Evolutionary conservation across 208 protist species (phyloP), one percentile per base, ranked within the genome.

Genomic region (Crithidia bombi): DNA sequence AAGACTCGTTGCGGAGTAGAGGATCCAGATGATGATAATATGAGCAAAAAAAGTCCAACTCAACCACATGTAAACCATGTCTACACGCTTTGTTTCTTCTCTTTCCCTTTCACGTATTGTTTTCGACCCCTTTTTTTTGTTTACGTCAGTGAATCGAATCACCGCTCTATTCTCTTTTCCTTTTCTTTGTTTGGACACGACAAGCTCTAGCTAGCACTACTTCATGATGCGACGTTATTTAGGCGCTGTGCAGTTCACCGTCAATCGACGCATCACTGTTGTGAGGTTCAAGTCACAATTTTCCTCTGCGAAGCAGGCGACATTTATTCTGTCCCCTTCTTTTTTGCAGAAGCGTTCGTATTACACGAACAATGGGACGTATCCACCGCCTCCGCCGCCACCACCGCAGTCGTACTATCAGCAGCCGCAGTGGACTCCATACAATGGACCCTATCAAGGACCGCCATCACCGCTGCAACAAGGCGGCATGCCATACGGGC

Each of bases 331-430:
- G 32, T 65, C 69, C 15, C 74, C 79, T 14, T 62, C 70, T 43
- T 69, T 79, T 6, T 38, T 66, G 21, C 73, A 74, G 23, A 63
- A 50, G 39, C 70, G 79, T 5, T 66, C 64, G 3, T 88, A 88
- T 56, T 83, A 76, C 47, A 47, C 61, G 17, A 38, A 57, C 28
- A 74, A 73, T 39, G 70, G 65, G 3, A 44, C 63, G 23, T 85
- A 85, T 21, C 85, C 85, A 11, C 82, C 85, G 21, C 79, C 81
- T 10, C 80, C 75, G 6, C 81, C 82, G 19, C 78, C 77, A 9
- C 65, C 56, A 4, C 26, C 58, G n/a, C n/a, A 65, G 65, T 72
- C 68, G 30, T 52, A 59, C 44, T 75, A 75, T 19, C 19, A 46
- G 23, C 70, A 74, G 51, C 69, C 50, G 19, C 38, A 57, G 39